phyloP scores from a whole-genome alignment of 768 basidiomycete genomes.

The Tylopilus sp. region DNA sequence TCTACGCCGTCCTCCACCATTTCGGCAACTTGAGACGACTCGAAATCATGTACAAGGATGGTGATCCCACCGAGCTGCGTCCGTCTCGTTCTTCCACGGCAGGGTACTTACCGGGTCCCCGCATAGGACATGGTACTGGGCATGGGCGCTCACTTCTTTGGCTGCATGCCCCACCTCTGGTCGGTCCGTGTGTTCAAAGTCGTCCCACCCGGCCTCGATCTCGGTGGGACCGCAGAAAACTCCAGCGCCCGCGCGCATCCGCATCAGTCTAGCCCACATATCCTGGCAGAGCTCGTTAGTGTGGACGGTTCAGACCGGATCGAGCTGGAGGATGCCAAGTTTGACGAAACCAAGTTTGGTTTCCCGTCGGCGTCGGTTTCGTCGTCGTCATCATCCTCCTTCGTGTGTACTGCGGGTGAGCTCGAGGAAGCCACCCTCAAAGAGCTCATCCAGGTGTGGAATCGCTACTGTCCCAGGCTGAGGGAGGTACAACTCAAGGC shows the following conservation, averaged over 20 bases:
- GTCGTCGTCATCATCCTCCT: no score
- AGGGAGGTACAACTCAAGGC: conserved; percentile 41
- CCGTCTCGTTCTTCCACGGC: no score
- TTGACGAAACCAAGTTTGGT: conserved; percentile 16
- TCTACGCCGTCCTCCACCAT: conserved; percentile 39
- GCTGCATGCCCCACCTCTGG: conserved; percentile 34
- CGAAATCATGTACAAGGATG: conserved; percentile 38
- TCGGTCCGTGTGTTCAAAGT: conserved; percentile 39
- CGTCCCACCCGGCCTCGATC: conserved; percentile 12
- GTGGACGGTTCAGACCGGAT: conserved; percentile 10
- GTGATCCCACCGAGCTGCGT: conserved; percentile 41
- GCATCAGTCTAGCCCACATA: conserved; percentile 8
- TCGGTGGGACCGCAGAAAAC: conserved; percentile 1
- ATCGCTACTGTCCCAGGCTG: conserved; percentile 36
- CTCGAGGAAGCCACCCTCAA: conserved; percentile 29
- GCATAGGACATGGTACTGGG: conserved; percentile 38
- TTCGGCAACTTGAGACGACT: conserved; percentile 37
- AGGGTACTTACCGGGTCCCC: neutral
- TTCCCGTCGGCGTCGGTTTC: neutral
- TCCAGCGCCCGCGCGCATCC: conserved; percentile 8
- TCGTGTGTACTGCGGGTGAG: no score
- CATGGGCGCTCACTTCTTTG: conserved; percentile 43
- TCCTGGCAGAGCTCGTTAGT: conserved; percentile 9
- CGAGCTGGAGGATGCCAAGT: conserved; percentile 22
- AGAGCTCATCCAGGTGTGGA: conserved; percentile 43